Base-by-base conservation (phyloP, 306 rosid species). In the Dryas alaskensis region DNA sequence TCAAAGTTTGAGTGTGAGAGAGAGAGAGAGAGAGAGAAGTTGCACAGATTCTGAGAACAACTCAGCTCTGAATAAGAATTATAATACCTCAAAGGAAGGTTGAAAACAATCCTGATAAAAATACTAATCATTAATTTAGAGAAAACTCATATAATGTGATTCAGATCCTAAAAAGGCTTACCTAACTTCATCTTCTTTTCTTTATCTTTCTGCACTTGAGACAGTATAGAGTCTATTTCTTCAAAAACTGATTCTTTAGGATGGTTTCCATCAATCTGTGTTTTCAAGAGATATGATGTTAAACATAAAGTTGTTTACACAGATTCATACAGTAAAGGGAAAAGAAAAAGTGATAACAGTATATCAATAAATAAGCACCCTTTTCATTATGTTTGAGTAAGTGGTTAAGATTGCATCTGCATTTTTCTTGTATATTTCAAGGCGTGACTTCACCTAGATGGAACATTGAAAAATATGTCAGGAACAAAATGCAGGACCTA, bases 251-350 rank as follows among this genome's bases (percentile, higher is more conserved):
- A 89, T 62, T 81, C 89, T 75, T 89, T 94, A 16, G 89, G 60
- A 69, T 81, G 88, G 77, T 88, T 89, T 49, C 98, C 98, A 80
- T 94, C 84, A 39, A 94, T 81, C 98, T 94, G 84, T 53, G 60
- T 47, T 78, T 57, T 37, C 81, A 78, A 73, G 48, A 27, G 59
- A 78, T 27, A 70, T 17, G 74, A 40, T 27, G 13, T 43, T 13
- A 57, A 31, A 19, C 14, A 53, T 43, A 65, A 72, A 31, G 66
- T 78, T 67, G 51, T 31, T 46, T 22, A 55, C 59, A 61, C 51
- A 58, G 51, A 60, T 77, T 72, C 72, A 76, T 63, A 69, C 40
- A 44, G 22, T 37, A 62, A 44, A 5, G 45, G 53, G 49, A 66
- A 60, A 73, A 62, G 64, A 40, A 3, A 22, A 79, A 60, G 55